Evolutionary conservation across 2,329 filamentous ascomycete genomes (phyloP), one percentile per base, ranked within the genome.

Genomic region (Pyrenophora seminiperda): DNA sequence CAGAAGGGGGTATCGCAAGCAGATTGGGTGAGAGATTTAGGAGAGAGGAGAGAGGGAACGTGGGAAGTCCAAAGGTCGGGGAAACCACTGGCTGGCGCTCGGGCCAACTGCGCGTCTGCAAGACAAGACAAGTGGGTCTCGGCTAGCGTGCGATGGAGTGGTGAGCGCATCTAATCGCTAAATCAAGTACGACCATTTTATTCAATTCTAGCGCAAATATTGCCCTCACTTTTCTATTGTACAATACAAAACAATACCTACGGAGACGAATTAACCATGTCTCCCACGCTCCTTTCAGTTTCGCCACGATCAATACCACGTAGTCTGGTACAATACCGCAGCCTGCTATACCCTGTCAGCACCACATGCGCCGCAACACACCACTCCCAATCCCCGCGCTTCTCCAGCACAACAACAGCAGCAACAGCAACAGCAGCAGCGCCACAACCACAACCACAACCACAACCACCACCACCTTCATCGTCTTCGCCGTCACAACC

Each of bases 101-200:
- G 53, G 60, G 32, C 56, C 55, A 54, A 54, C 34, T 41, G 50
- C 62, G 62, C 62, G 60, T 62, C 54, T 30, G 33, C 36, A 41
- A n/a, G n/a, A n/a, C n/a, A n/a, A n/a, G n/a, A n/a, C n/a, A 43
- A 47, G 54, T 52, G 59, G 61, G 54, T 41, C 54, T 20, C n/a
- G 47, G 24, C 31, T 55, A 57, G 52, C 59, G 49, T 53, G 48
- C 45, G 19, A 27, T 27, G 24, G 24, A 27, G 24, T 27, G 24
- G 53, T 61, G 56, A 62, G 54, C 50, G 53, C 58, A 63, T 62
- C 59, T 56, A 54, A 31, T 37, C 48, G 40, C n/a, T n/a, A n/a
- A n/a, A n/a, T n/a, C n/a, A n/a, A n/a, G n/a, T n/a, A n/a, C 37
- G 22, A 32, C 38, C 31, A 29, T 20, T 49, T 47, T 33, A 36